A percentile compares a stretch with the other conserved stretches of the same genome.
These are phyloP conservation scores for Nigrospora oryzae DNA, from an alignment of 2,329 filamentous ascomycete species.

Conservation along the genomic window DNA sequence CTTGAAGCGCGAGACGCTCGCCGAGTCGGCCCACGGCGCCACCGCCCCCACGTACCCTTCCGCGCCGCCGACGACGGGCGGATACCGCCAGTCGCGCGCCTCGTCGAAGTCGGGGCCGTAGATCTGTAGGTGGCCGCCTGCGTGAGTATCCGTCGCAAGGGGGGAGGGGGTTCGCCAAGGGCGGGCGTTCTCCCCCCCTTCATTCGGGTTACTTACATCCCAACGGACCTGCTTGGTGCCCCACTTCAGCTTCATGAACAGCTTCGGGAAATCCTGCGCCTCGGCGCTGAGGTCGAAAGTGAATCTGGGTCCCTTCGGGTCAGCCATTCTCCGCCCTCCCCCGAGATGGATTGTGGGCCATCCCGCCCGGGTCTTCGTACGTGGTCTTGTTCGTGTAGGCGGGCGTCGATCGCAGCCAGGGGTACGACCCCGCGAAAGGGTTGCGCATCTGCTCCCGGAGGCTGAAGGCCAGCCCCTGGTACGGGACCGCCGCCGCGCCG, in stretches of 20 bases:
- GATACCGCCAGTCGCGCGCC: background rate
- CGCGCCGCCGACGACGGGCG: background rate
- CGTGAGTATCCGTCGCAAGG: background rate
- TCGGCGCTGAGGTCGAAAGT: background rate
- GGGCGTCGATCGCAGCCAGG: too few species aligned
- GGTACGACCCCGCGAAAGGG: too few species aligned
- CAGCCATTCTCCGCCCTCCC: too few species aligned
- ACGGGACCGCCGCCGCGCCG: too few species aligned
- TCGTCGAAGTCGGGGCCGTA: background rate
- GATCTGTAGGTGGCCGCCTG: background rate
- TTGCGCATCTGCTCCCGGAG: too few species aligned
- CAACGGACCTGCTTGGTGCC: background rate
- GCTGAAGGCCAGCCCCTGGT: too few species aligned
- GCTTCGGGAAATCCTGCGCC: background rate
- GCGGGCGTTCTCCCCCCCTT: too few species aligned
- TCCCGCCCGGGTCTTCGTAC: too few species aligned
- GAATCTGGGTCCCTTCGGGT: background rate
- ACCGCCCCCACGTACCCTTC: background rate
- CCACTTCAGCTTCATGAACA: background rate
- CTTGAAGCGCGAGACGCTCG: background rate
- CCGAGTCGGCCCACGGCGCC: background rate
- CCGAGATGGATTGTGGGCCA: too few species aligned
- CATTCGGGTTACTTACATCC: background rate
- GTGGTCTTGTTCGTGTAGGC: too few species aligned
- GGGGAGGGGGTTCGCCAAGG: too few species aligned